These are phyloP conservation scores for Eucalyptus rudis DNA, from an alignment of 345 rosid genomes.

Conservation along the genomic window DNA sequence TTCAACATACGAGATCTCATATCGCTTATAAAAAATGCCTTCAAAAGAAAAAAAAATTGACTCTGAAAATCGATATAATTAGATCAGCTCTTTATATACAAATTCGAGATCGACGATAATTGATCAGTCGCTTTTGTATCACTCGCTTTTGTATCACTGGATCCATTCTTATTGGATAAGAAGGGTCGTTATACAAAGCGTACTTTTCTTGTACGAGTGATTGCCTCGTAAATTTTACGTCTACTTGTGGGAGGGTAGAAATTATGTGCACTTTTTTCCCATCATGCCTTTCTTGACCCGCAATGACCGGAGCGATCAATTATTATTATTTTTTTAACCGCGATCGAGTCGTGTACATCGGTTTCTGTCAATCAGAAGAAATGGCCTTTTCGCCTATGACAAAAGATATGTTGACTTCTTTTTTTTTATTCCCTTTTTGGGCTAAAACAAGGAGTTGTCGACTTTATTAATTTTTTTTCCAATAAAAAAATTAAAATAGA, in stretches of 20 bases:
- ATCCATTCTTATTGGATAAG: not conserved
- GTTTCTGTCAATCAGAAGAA: not conserved
- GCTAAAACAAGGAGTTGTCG: not conserved
- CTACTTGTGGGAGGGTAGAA: not conserved
- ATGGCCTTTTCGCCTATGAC: not conserved
- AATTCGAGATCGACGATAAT: fast-evolving
- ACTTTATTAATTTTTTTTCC: not conserved
- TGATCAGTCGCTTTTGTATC: fast-evolving
- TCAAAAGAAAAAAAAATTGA: not conserved
- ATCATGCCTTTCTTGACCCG: not conserved
- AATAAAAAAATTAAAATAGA: fast-evolving
- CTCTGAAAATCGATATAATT: fast-evolving
- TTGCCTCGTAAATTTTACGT: not conserved
- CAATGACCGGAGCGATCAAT: not conserved
- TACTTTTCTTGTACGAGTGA: not conserved
- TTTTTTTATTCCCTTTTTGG: no score
- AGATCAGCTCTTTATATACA: fast-evolving
- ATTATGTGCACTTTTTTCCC: not conserved
- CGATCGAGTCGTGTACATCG: not conserved
- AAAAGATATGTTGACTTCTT: not conserved
- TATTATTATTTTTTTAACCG: not conserved
- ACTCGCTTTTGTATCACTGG: fast-evolving
- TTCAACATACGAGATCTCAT: not conserved
- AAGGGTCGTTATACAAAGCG: not conserved
- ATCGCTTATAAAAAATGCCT: fast-evolving